These are phyloP conservation scores for Russula foetens DNA, from an alignment of 768 basidiomycete genomes.

Conservation along the genomic window DNA sequence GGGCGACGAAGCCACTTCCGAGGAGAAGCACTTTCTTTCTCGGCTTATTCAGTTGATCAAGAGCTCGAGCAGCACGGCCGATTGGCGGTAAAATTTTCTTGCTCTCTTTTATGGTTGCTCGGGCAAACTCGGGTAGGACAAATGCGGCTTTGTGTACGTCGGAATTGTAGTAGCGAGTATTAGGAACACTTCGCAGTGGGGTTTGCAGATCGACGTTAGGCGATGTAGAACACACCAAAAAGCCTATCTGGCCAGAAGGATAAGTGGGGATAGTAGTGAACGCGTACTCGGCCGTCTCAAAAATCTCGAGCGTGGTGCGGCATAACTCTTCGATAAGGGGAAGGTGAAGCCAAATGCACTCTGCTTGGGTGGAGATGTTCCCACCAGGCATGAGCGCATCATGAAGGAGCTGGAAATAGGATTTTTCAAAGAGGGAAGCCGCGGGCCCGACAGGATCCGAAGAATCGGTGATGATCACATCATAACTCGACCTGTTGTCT, in stretches of 20 bases:
- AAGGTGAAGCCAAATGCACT: constrained; percentile 93
- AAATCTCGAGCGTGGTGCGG: constrained; percentile 59
- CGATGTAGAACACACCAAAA: constrained; percentile 82
- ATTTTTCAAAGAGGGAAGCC: constrained; percentile 88
- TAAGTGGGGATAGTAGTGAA: constrained; percentile 97
- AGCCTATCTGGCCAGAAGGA: constrained; percentile 97
- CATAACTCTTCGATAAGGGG: constrained; percentile 74
- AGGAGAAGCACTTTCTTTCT: constrained; percentile 79
- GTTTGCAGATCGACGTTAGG: constrained; percentile 57
- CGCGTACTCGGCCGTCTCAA: constrained; percentile 81
- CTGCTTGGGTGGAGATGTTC: constrained; percentile 91
- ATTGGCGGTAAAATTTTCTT: constrained; percentile 67
- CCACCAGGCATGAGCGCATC: constrained; percentile 86
- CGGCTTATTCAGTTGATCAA: constrained; percentile 35
- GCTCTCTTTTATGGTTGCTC: constrained; percentile 63
- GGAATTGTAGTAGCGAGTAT: constrained; percentile 80
- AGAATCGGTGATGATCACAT: constrained; percentile 98
- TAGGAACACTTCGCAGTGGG: constrained; percentile 62
- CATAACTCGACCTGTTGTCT: constrained; percentile 81
- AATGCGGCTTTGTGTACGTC: constrained; percentile 78
- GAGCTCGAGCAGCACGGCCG: constrained; percentile 50
- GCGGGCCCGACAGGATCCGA: constrained; percentile 98
- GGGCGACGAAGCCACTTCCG: constrained; percentile 92
- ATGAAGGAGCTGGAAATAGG: constrained; percentile 92
- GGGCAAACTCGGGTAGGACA: constrained; percentile 87